Evolutionary conservation across 2,329 filamentous ascomycete species (phyloP).

Genomic region (Alternaria brassicae): DNA sequence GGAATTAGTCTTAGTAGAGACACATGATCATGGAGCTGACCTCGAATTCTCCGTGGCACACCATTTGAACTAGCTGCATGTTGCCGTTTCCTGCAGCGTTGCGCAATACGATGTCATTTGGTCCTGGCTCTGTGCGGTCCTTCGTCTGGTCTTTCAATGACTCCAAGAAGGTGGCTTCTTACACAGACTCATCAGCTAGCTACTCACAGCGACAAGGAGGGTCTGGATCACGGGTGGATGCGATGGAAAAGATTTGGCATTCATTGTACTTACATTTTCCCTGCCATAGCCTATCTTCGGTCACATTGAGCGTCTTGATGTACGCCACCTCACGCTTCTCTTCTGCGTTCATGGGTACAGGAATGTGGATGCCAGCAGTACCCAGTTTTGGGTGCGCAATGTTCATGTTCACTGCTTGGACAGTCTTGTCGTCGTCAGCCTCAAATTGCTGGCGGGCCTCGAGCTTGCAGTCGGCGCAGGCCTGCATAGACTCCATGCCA

Average conservation of each 20-base stretch:
- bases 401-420: constrained; percentile 69
- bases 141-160: constrained; percentile 67
- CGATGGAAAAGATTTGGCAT: neutral
- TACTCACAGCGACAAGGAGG: neutral
- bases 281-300: constrained; percentile 77
- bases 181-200: constrained; percentile 40
- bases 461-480: constrained; percentile 54
- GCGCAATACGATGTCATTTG: constrained; percentile 56
- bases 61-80: constrained; percentile 84
- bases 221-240: too few species aligned
- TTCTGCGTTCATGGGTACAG: constrained; percentile 62
- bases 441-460: constrained; percentile 63
- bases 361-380: constrained; percentile 78
- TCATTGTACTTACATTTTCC: constrained; percentile 64
- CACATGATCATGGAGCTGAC: constrained; percentile 37
- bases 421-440: constrained; percentile 54
- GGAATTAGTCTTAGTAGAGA: constrained; percentile 1
- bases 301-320: constrained; percentile 71
- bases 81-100: constrained; percentile 76
- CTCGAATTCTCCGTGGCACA: constrained; percentile 84
- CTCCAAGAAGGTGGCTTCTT: constrained; percentile 64
- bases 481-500: constrained; percentile 74
- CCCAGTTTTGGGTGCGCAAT: constrained; percentile 76
- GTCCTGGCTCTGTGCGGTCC: constrained; percentile 17
- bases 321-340: constrained; percentile 68